Evolutionary conservation across 192 early-diverging fungal genomes (phyloP), one percentile per base, ranked within the genome.

Genomic region (Coemansia sp.): DNA sequence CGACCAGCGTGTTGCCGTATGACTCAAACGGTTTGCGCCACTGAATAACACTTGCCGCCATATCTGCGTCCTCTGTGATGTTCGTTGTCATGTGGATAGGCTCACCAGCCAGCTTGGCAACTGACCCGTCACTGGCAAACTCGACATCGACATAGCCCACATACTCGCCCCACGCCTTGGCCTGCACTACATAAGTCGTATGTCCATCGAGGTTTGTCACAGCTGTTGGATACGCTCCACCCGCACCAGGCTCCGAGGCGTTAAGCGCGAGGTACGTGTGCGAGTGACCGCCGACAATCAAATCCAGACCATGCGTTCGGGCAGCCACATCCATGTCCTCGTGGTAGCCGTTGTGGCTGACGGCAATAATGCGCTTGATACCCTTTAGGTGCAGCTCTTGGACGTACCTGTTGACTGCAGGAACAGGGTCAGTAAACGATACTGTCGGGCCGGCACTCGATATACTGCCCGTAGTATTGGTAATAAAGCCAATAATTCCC

Each of bases 281-380:
- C 31, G 88, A 90, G 78, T 93, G 90, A 3, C 92, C 91, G 36
- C 92, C 92, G 49, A 92, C 85, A 75, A 91, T 90, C 39, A 90
- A 55, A 39, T 80, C 79, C 8, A 92, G 44, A 20, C 92, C 89
- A 55, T 77, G 72, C n/a, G 85, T 87, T 15, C 78, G 80, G 60
- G 82, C 79, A 5, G 89, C 91, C 39, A 91, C 71, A 34, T 84
- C 84, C 80, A 88, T 86, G 67, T 93, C 90, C n/a, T 88, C 83
- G 29, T 79, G 79, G 80, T 93, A 92, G 3, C 91, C 90, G 71
- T 89, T 92, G 75, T 94, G 91, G 20, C 89, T 91, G 10, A 94
- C 50, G 15, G 84, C 85, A 27, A 94, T 87, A 55, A 92, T 88
- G 5, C 88, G 80, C 70, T 87, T 88, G 76, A 90, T 87, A 22